phyloP scores from a whole-genome alignment of 2,329 filamentous ascomycete genomes.

The Epichloe glyceriae region DNA sequence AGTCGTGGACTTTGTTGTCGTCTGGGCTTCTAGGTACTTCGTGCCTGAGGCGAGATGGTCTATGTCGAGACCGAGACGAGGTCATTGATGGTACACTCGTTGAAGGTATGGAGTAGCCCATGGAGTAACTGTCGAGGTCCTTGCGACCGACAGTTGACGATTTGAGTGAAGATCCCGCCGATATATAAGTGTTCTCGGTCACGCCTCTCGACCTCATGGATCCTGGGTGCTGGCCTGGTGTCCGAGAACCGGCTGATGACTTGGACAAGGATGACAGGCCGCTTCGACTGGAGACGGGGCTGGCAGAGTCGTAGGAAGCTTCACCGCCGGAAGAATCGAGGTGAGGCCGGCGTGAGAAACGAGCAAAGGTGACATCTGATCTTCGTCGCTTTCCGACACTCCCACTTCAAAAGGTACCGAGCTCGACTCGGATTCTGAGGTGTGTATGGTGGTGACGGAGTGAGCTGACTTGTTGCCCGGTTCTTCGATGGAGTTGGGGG shows the following conservation, averaged over 20 bases:
- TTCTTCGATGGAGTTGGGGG: conserved; percentile 74
- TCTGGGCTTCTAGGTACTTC: conserved; percentile 69
- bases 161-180: conserved; percentile 41
- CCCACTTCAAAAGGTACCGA: conserved; percentile 43
- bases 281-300: conserved; percentile 51
- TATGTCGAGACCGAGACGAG: conserved; percentile 32
- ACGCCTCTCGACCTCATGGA: conserved; percentile 40
- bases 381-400: conserved; percentile 64
- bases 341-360: conserved; percentile 59
- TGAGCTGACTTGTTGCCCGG: conserved; percentile 39
- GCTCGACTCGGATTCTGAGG: conserved; percentile 41
- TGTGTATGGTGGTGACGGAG: conserved; percentile 32
- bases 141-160: conserved; percentile 20
- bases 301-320: conserved; percentile 46
- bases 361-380: conserved; percentile 63
- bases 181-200: conserved; percentile 57
- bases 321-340: conserved; percentile 45
- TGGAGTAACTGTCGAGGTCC: conserved; percentile 42
- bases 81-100: conserved; percentile 30
- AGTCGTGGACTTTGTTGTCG: conserved; percentile 56
- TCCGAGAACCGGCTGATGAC: conserved; percentile 42
- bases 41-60: conserved; percentile 61
- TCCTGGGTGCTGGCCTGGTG: conserved; percentile 33
- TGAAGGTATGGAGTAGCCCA: conserved; percentile 25
- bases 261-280: conserved; percentile 45